Base-by-base conservation (phyloP, 495 filamentous ascomycete species). In the Lasiosphaeria ovina region DNA sequence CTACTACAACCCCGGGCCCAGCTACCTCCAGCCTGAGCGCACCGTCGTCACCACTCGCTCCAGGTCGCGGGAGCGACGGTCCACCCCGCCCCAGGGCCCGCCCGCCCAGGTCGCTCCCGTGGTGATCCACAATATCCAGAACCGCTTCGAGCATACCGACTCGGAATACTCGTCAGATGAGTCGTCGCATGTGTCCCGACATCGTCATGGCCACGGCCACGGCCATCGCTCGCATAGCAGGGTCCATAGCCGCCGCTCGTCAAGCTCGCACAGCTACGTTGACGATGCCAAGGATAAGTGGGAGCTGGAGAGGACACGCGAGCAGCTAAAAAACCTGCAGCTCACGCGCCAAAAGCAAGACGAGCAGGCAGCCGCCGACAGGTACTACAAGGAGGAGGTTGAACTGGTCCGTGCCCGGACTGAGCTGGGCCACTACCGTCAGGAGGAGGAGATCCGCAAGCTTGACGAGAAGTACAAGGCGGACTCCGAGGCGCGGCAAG, bases 111-210 rank as follows among this genome's bases (percentile, higher is more conserved):
- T 69, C n/a, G 61, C 69, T 33, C 76, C 78, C 5, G 71, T 83
- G n/a, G 72, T 83, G 44, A 81, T 82, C 64, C 79, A 81, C 55
- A 83, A 81, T 59, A 81, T 82, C 64, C 79, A 81, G 52, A 83
- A 81, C 60, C 68, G 70, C 55, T 77, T 79, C 48, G 58, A 69
- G 31, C 64, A 64, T 16, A 62, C 64, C 4, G 68, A 73, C 60
- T 74, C 70, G 16, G 72, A 76, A 35, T 75, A 74, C 12, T 65
- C 66, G 42, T 70, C 67, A 6, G 74, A 77, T 35, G 62, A 65
- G 31, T 67, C 62, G 7, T 62, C 58, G 16, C 60, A 48, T 35
- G 48, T 51, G 0, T 62, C 54, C 7, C 52, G 57, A 4, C 66
- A 61, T 51, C 56, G 48, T 35, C 54, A 55, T 52, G 44, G 54